Evolutionary conservation across 1,284 basidiomycete species (phyloP), one percentile per base, ranked within the genome.

Genomic region (Takashimella koratensis): DNA sequence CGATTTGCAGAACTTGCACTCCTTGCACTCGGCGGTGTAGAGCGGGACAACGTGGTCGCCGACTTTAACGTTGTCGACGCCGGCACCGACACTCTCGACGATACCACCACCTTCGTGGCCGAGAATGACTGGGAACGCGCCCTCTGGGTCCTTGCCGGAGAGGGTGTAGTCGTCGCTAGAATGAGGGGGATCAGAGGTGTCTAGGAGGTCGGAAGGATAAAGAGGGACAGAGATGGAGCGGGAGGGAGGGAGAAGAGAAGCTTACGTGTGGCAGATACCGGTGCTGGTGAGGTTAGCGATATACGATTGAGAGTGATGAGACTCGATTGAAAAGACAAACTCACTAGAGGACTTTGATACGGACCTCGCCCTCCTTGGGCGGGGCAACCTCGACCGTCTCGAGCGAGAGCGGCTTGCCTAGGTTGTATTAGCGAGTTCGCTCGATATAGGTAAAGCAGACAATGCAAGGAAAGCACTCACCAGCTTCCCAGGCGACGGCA

Each of bases 1-100:
- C 54, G 90, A 94, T 79, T 87, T 95, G 83, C 95, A 99, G 81
- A 98, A 98, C 77, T 95, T 95, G 80, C 93, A 97, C 78, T 97
- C 86, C 47, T 83, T 83, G 74, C 93, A 97, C 77, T 97, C 93
- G 90, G 91, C 91, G 46, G 90, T 95, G 75, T 94, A 95, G 49
- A 95, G 82, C 25, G 94, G 90, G 60, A 98, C 85, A 64, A 98
- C 94, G 80, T 94, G 92, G 74, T 95, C 90, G 43, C 91, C 92
- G 43, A 82, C 80, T 70, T 84, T 81, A 53, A 98, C 93, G 68
- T 80, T 87, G 46, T 87, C 89, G 21, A 98, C 95, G 48, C 90
- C 91, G 71, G 91, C 88, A 47, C 95, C 95, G 43, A 98, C 82
- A 26, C 90, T 93, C 80, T 99, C 95, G 64, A 98, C 90, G 54